These are phyloP conservation scores for Solanum sejunctum DNA, from an alignment of 257 asterid genomes.

Conservation along the genomic window DNA sequence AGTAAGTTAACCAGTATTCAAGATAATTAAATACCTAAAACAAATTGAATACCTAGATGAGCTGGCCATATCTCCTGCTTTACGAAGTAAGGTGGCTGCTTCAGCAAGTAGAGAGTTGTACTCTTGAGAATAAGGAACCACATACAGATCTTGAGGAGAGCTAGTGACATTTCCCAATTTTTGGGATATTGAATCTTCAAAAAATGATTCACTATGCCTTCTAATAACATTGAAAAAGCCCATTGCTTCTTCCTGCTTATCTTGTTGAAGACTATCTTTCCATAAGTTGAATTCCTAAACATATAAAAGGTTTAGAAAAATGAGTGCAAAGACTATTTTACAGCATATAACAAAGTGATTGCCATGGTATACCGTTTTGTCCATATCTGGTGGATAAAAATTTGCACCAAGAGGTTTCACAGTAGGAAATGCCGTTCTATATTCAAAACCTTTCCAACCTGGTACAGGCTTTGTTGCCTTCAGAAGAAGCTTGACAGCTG, in stretches of 20 bases:
- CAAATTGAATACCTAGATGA: conserved; percentile 40
- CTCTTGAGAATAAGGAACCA: conserved; percentile 74
- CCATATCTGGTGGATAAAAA: conserved; percentile 95
- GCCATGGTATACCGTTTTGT: conserved; percentile 52
- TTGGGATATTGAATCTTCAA: conserved; percentile 29
- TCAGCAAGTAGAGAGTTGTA: conserved; percentile 47
- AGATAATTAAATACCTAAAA: not conserved
- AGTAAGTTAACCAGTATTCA: not conserved
- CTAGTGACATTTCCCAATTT: conserved; percentile 8
- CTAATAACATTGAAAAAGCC: conserved; percentile 77
- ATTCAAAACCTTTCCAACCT: conserved; percentile 87
- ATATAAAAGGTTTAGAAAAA: not conserved
- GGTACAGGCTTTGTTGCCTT: conserved; percentile 59
- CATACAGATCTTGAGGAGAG: conserved; percentile 49
- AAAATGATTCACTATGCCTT: conserved; percentile 54
- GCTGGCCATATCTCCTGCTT: conserved; percentile 75
- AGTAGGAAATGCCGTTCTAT: conserved; percentile 65
- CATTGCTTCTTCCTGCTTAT: conserved; percentile 65
- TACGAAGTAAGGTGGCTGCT: conserved; percentile 61
- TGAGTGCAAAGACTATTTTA: not conserved
- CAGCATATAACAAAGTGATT: not conserved
- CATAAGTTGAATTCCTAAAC: conserved; percentile 78
- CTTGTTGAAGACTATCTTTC: conserved; percentile 69
- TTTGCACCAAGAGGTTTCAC: conserved; percentile 82
- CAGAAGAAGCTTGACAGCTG: conserved; percentile 62